Conservation (phyloP, 1,284 basidiomycete species). For the Austroboletus novae-zelandiae region DNA sequence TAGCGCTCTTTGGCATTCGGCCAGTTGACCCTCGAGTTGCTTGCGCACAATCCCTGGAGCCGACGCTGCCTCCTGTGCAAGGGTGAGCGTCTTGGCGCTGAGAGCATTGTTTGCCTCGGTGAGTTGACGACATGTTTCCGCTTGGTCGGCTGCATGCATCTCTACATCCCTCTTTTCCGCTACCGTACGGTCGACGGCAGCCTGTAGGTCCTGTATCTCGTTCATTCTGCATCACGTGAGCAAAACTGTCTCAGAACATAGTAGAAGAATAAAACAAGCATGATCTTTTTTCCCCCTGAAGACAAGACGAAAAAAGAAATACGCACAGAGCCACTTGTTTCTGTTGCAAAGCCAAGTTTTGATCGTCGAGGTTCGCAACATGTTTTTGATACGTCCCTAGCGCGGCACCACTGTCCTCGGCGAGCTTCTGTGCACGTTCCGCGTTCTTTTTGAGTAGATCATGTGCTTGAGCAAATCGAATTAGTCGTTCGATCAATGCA, state of each 20-base stretch:
- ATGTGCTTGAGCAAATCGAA: constrained; percentile 82
- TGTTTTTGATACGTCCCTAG: constrained; percentile 89
- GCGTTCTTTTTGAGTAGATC: constrained; percentile 89
- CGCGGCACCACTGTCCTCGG: constrained; percentile 72
- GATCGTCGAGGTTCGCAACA: constrained; percentile 74
- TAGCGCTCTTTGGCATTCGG: constrained; percentile 47
- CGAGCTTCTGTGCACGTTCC: constrained; percentile 84
- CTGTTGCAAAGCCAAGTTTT: constrained; percentile 53
- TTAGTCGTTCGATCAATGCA: constrained; percentile 75
- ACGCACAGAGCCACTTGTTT: constrained; percentile 58
- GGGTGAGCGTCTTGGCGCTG: constrained; percentile 65
- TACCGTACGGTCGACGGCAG: constrained; percentile 55
- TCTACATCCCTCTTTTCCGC: constrained; percentile 71
- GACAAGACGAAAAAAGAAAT: constrained; percentile 3
- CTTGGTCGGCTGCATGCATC: constrained; percentile 65
- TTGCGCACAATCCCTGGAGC: constrained; percentile 56
- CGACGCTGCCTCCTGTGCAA: constrained; percentile 73
- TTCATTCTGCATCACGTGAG: constrained; percentile 51
- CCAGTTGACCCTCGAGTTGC: constrained; percentile 54
- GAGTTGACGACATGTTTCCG: constrained; percentile 67
- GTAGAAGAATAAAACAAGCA: background rate
- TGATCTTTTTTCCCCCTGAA: background rate
- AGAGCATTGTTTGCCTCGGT: constrained; percentile 75
- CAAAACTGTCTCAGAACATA: constrained; percentile 8
- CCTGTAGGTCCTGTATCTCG: constrained; percentile 64